These are phyloP conservation scores for Cercospora zeina DNA, from an alignment of 2,329 filamentous ascomycete genomes.

Conservation along the genomic window DNA sequence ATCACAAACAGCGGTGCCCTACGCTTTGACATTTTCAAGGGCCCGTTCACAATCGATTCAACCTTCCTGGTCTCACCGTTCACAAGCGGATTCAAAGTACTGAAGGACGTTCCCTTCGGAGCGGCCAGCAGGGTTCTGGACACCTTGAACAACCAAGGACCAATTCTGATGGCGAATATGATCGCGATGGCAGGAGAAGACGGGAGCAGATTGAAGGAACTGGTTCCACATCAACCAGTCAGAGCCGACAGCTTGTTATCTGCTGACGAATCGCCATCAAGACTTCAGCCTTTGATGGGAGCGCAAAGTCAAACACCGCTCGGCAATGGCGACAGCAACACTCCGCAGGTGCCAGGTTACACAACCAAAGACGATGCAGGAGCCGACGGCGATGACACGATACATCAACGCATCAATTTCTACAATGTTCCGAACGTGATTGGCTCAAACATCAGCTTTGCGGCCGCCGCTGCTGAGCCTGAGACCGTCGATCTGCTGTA, in stretches of 20 bases:
- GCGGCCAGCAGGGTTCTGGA: slow-evolving; percentile 68
- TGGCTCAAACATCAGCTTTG: slow-evolving; percentile 66
- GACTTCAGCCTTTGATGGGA: slow-evolving; percentile 7
- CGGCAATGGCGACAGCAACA: slow-evolving; percentile 20
- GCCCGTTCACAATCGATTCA: slow-evolving; percentile 82
- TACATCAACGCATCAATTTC: slow-evolving; percentile 73
- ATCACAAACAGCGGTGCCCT: slow-evolving; percentile 88
- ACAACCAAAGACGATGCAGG: slow-evolving; percentile 85
- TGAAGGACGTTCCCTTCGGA: slow-evolving; percentile 78
- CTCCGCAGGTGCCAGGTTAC: slow-evolving; percentile 67
- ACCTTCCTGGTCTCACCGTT: slow-evolving; percentile 89
- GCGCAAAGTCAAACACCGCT: slow-evolving; percentile 19
- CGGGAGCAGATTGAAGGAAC: slow-evolving; percentile 18
- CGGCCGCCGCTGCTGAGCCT: slow-evolving; percentile 53
- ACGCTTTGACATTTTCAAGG: slow-evolving; percentile 93
- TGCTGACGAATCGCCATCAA: slow-evolving; percentile 12
- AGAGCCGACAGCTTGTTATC: slow-evolving; percentile 21
- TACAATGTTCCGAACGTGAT: slow-evolving; percentile 83
- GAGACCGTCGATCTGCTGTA: slow-evolving; percentile 84
- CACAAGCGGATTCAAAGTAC: slow-evolving; percentile 70
- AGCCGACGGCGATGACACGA: slow-evolving; percentile 82
- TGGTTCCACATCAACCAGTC: slow-evolving; percentile 26
- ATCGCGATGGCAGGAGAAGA: slow-evolving; percentile 23
- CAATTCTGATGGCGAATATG: slow-evolving; percentile 46
- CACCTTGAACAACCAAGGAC: slow-evolving; percentile 59